Evolutionary conservation across 495 filamentous ascomycete species (phyloP).

Genomic region (Penicillium herquei): DNA sequence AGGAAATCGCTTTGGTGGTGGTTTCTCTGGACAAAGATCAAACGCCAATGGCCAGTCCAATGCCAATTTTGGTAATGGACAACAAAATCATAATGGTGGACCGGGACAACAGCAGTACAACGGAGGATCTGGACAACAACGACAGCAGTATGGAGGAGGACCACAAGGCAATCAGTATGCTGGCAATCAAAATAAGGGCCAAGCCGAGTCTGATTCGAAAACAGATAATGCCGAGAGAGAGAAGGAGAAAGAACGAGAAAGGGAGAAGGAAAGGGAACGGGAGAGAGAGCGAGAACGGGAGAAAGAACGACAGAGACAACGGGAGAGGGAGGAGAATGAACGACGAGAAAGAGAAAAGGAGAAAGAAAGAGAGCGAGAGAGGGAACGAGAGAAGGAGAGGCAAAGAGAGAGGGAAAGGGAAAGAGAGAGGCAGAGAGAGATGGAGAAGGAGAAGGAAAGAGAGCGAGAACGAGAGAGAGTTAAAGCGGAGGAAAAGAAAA

Average conservation of each 20-base stretch:
- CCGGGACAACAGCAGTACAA: constrained; percentile 19
- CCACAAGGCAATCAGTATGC: constrained; percentile 34
- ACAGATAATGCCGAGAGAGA: constrained; percentile 1
- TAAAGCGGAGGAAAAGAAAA: constrained; percentile 14
- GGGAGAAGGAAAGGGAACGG: constrained; percentile 16
- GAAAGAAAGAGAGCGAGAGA: neutral
- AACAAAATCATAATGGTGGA: constrained; percentile 16
- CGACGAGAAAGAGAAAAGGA: constrained; percentile 7
- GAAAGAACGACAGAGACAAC: constrained; percentile 4
- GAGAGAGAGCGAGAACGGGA: constrained; percentile 4
- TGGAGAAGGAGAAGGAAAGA: constrained; percentile 8
- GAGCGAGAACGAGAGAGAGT: constrained; percentile 1
- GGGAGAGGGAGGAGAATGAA: neutral
- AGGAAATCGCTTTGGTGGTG: constrained; percentile 21
- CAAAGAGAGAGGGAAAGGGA: neutral
- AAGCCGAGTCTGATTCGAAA: constrained; percentile 24
- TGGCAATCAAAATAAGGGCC: constrained; percentile 37
- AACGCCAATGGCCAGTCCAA: constrained; percentile 21
- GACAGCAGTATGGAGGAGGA: constrained; percentile 27
- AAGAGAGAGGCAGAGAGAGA: constrained; percentile 9
- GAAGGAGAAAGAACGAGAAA: neutral
- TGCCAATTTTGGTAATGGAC: constrained; percentile 14
- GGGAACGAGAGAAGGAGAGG: neutral
- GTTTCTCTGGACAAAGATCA: constrained; percentile 22
- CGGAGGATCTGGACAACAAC: constrained; percentile 10